Evolutionary conservation across 176 grass and related monocot genomes (phyloP).

Genomic region (Oryza brachyantha): DNA sequence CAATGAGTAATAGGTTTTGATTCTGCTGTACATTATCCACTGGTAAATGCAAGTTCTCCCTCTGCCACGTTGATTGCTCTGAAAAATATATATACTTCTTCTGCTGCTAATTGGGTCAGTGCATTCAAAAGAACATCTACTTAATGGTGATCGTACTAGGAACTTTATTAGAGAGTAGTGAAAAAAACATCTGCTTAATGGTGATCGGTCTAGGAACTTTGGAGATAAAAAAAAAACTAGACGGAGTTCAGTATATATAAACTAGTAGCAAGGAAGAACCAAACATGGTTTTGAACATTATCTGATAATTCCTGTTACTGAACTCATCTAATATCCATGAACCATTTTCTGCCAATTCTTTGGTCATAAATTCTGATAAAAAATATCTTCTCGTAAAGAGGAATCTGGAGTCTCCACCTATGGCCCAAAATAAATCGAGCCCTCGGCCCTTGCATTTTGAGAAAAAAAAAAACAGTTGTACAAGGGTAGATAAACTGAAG

Average conservation of each 20-base stretch:
- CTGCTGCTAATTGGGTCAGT: background rate
- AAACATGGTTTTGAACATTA: background rate
- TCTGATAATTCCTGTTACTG: background rate
- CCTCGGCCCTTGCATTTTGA: no score
- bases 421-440: no score
- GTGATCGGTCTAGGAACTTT: background rate
- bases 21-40: background rate
- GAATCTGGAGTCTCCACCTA: no score
- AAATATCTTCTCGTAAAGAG: no score
- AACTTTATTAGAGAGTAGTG: background rate
- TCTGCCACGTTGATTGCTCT: background rate
- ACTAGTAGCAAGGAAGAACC: background rate
- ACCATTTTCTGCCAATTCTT: background rate
- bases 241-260: background rate
- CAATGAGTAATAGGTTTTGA: slow-evolving; percentile 76
- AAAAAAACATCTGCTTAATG: background rate
- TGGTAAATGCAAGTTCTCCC: background rate
- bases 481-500: no score
- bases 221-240: background rate
- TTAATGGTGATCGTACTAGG: background rate
- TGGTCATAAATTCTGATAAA: no score
- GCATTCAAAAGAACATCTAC: background rate
- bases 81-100: background rate
- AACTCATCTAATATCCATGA: background rate
- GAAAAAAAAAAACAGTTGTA: no score